Conservation (phyloP, 768 basidiomycete genomes). For the Amylocystis lapponica region DNA sequence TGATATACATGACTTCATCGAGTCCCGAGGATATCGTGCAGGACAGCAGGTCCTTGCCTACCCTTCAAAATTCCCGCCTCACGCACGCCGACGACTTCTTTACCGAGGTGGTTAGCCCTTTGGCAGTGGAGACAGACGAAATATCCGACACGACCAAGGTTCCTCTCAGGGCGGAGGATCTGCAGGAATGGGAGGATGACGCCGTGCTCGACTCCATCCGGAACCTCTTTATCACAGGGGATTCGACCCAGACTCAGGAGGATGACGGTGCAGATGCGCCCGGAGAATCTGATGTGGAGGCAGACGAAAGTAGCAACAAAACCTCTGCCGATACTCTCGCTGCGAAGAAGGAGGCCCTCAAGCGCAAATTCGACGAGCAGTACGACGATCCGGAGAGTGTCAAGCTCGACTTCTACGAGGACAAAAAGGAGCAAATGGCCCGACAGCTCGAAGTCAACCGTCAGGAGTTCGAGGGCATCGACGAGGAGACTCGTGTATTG, state of each 20-base stretch:
- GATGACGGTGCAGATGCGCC: slow-evolving; percentile 31
- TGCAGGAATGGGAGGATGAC: slow-evolving; percentile 81
- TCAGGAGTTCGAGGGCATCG: slow-evolving; percentile 77
- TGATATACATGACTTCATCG: slow-evolving; percentile 72
- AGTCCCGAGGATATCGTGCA: slow-evolving; percentile 63
- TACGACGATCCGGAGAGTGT: slow-evolving; percentile 84
- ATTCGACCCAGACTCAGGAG: slow-evolving; percentile 28
- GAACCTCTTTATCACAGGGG: slow-evolving; percentile 85
- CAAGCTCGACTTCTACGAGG: slow-evolving; percentile 84
- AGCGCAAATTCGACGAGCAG: slow-evolving; percentile 94
- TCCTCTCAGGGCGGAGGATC: slow-evolving; percentile 37
- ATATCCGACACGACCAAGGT: slow-evolving; percentile 70
- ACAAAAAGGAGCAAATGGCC: slow-evolving; percentile 89
- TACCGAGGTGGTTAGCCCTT: slow-evolving; percentile 51
- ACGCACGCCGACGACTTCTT: slow-evolving; percentile 49
- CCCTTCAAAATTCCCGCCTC: background rate
- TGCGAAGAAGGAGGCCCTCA: slow-evolving; percentile 85
- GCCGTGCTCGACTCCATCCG: slow-evolving; percentile 82
- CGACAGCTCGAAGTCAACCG: slow-evolving; percentile 77
- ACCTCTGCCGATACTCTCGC: slow-evolving; percentile 53
- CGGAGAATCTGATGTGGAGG: slow-evolving; percentile 34
- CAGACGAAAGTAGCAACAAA: slow-evolving; percentile 28
- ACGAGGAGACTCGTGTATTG: slow-evolving; percentile 69
- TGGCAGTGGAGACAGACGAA: slow-evolving; percentile 36
- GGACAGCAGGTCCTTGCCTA: slow-evolving; percentile 30